Conservation (phyloP, 2,329 filamentous ascomycete species). For the Verticillium tricorpus region DNA sequence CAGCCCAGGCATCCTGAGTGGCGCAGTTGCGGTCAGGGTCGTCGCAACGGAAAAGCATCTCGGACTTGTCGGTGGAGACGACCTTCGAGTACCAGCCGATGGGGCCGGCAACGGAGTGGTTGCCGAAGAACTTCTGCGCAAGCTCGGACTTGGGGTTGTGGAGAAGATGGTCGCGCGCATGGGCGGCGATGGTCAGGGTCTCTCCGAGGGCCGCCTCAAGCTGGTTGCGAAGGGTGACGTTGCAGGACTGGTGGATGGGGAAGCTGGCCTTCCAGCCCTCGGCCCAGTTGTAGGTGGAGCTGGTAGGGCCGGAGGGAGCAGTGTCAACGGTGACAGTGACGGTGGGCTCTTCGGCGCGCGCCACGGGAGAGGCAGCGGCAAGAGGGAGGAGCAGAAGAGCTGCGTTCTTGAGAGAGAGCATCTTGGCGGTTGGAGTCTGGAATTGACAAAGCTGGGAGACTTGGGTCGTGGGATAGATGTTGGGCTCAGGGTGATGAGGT, state of each 20-base stretch:
- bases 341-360: constrained; percentile 13
- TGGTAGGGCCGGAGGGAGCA: constrained; percentile 10
- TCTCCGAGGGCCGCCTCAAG: constrained; percentile 54
- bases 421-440: background rate
- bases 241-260: constrained; percentile 62
- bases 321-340: constrained; percentile 13
- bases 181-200: constrained; percentile 49
- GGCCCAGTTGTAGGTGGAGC: constrained; percentile 25
- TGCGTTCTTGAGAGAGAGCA: background rate
- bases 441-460: background rate
- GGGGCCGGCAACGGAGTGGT: constrained; percentile 49
- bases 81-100: constrained; percentile 61
- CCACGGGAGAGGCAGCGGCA: constrained; percentile 22
- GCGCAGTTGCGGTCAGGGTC: constrained; percentile 62
- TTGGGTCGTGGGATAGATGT: background rate
- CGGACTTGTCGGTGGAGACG: constrained; percentile 50
- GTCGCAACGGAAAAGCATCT: constrained; percentile 62
- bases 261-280: constrained; percentile 27
- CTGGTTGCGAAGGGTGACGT: constrained; percentile 54
- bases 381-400: constrained; percentile 19
- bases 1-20: constrained; percentile 53
- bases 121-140: constrained; percentile 64
- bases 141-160: constrained; percentile 53
- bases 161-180: constrained; percentile 60
- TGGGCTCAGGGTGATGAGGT: background rate